Evolutionary conservation across 495 filamentous ascomycete species (phyloP).

Genomic region (Evernia prunastri): DNA sequence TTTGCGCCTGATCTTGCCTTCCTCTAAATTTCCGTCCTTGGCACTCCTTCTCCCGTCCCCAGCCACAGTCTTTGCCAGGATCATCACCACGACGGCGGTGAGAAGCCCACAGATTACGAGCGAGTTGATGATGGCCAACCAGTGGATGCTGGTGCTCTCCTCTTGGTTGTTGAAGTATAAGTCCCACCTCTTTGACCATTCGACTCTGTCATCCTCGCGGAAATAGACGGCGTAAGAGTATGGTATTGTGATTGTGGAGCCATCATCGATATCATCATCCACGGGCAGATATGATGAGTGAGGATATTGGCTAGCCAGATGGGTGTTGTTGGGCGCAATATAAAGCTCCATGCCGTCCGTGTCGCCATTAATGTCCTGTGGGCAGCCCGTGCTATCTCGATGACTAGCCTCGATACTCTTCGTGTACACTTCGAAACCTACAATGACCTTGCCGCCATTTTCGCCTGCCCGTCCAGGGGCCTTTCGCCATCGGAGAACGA

Average conservation of each 20-base stretch:
- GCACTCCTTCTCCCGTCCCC: slow-evolving; percentile 71
- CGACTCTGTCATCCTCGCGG: slow-evolving; percentile 72
- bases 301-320: slow-evolving; percentile 49
- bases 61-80: slow-evolving; percentile 74
- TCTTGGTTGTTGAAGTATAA: slow-evolving; percentile 90
- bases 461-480: slow-evolving; percentile 62
- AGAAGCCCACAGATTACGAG: slow-evolving; percentile 78
- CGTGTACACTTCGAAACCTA: slow-evolving; percentile 88
- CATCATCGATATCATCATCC: slow-evolving; percentile 55
- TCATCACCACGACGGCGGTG: slow-evolving; percentile 77
- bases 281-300: slow-evolving; percentile 54
- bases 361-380: slow-evolving; percentile 55
- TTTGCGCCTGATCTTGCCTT: slow-evolving; percentile 56
- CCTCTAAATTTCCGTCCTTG: slow-evolving; percentile 59
- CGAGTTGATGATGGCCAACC: slow-evolving; percentile 90
- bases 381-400: slow-evolving; percentile 57
- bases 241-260: slow-evolving; percentile 67
- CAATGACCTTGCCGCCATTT: slow-evolving; percentile 72
- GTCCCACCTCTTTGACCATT: slow-evolving; percentile 87
- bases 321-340: slow-evolving; percentile 55
- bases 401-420: slow-evolving; percentile 69
- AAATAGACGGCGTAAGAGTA: slow-evolving; percentile 94
- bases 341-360: slow-evolving; percentile 61
- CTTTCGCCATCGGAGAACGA: slow-evolving; percentile 76
- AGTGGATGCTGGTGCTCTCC: slow-evolving; percentile 78